A percentile compares a stretch with the other conserved stretches of the same genome.
phyloP scores from a whole-genome alignment of 2,329 filamentous ascomycete genomes.

The Clonostachys sp. region DNA sequence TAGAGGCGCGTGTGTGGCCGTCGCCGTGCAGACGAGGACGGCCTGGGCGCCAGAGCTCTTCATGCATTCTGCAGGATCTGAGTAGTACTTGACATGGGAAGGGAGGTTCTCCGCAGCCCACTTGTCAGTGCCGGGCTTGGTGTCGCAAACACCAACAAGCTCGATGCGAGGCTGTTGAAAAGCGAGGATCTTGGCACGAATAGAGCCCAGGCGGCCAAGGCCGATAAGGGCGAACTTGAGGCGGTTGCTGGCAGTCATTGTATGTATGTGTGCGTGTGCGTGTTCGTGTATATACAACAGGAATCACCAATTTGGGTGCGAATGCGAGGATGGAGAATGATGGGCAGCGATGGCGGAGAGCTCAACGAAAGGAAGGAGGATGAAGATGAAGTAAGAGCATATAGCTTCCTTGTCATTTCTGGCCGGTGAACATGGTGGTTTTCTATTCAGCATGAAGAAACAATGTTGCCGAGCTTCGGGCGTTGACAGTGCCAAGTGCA shows the following conservation, averaged over 20 bases:
- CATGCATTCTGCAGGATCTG: slow-evolving; percentile 16
- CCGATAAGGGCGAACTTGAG: slow-evolving; percentile 15
- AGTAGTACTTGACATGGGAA: slow-evolving; percentile 10
- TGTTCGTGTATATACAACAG: no score
- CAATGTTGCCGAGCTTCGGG: no score
- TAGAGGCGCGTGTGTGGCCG: slow-evolving; percentile 17
- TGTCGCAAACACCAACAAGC: slow-evolving; percentile 23
- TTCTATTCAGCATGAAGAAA: no score
- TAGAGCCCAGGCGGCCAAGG: slow-evolving; percentile 17
- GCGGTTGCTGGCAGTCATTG: slow-evolving; percentile 6
- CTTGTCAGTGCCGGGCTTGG: slow-evolving; percentile 20
- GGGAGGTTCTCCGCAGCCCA: slow-evolving; percentile 22
- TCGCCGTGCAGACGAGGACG: slow-evolving; percentile 20
- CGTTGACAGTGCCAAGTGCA: no score
- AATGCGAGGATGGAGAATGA: no score
- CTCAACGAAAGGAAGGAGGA: no score
- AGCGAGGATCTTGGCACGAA: slow-evolving; percentile 23
- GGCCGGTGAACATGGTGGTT: no score
- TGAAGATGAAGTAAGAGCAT: no score
- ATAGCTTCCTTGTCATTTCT: no score
- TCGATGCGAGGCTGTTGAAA: slow-evolving; percentile 27
- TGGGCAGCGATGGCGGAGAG: no score
- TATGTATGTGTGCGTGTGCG: no score
- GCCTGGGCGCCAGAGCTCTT: slow-evolving; percentile 17
- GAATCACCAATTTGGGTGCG: no score